Conservation (phyloP, 768 basidiomycete genomes). For the Calocybe gangraenosa region DNA sequence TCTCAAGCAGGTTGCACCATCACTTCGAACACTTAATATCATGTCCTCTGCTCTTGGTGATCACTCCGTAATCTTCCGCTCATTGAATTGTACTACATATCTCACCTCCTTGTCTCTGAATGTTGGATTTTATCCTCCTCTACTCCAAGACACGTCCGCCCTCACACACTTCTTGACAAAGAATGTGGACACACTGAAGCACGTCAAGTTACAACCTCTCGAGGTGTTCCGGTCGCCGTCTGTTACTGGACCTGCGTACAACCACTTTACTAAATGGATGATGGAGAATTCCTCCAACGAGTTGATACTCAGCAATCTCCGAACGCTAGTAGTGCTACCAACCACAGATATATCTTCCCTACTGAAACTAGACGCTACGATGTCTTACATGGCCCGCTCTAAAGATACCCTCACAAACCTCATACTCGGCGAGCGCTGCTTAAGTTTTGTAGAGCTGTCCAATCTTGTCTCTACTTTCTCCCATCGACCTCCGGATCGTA, state of each 20-base stretch:
- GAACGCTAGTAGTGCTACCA: slow-evolving; percentile 10
- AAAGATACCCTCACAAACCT: slow-evolving; percentile 13
- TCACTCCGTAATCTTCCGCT: slow-evolving; percentile 10
- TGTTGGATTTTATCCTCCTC: slow-evolving; percentile 14
- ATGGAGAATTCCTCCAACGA: slow-evolving; percentile 3
- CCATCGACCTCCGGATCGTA: slow-evolving; percentile 12
- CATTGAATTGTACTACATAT: slow-evolving; percentile 4
- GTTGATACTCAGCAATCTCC: slow-evolving; percentile 6
- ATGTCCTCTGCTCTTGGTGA: slow-evolving; percentile 11
- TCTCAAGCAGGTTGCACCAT: neutral
- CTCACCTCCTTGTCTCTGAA: slow-evolving; percentile 10
- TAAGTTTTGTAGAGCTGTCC: slow-evolving; percentile 10
- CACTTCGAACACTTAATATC: slow-evolving; percentile 8
- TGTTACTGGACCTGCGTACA: slow-evolving; percentile 4
- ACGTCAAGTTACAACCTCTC: slow-evolving; percentile 13
- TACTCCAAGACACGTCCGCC: slow-evolving; percentile 5
- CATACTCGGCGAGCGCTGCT: slow-evolving; percentile 7
- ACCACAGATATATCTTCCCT: slow-evolving; percentile 6
- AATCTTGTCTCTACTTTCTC: slow-evolving; percentile 13
- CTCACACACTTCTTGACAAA: slow-evolving; percentile 8
- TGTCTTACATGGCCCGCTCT: slow-evolving; percentile 8
- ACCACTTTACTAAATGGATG: slow-evolving; percentile 12
- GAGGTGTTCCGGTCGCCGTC: slow-evolving; percentile 12
- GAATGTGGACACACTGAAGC: slow-evolving; percentile 8
- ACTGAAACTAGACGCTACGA: slow-evolving; percentile 4